Evolutionary conservation across 768 basidiomycete species (phyloP), one percentile per base, ranked within the genome.

Genomic region (Coprinopsis sp.): DNA sequence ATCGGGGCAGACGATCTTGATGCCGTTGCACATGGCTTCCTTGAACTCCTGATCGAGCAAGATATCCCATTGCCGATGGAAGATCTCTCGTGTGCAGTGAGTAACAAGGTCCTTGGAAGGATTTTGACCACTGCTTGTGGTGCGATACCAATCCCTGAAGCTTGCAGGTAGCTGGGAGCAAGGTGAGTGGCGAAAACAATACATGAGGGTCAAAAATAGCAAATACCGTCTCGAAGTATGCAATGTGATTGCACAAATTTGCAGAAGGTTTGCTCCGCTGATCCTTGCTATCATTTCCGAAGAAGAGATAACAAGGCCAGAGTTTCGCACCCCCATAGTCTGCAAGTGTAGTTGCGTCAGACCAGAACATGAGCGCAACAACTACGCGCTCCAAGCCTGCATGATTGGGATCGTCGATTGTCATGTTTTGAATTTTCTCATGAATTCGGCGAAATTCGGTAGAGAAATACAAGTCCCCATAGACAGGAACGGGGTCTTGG

Each of bases 311-410:
- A 19, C 50, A 45, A 6, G 53, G 57, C 57, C 55, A 56, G 3
- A 56, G 48, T 14, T 40, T 41, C 2, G 51, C 53, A 8, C 22
- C 55, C 2, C 53, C 55, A 46, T 49, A 56, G 13, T 43, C 44
- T 3, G 55, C 47, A 37, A 27, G 51, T 8, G 52, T 49, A 2
- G 50, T 64, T 31, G 28, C 12, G 29, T 59, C 55, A 13, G 58
- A 59, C 53, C 52, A 53, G 41, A 66, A 38, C 60, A 66, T 62
- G 4, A 64, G 16, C 2, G 52, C 58, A 0, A 58, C 58, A 5
- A 67, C 27, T 7, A 55, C 37, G 31, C 39, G 50, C 27, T 58
- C 58, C 3, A 57, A 41, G 7, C 34, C 18, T 7, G 11, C 7
- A 37, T 37, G 11, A 10, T 10, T 7, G 11, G 11, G 11, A 31